Percentiles rank a stretch among this genome's conserved stretches.
Conservation (phyloP, 2,329 filamentous ascomycete species). For the Verticillium tricorpus region DNA sequence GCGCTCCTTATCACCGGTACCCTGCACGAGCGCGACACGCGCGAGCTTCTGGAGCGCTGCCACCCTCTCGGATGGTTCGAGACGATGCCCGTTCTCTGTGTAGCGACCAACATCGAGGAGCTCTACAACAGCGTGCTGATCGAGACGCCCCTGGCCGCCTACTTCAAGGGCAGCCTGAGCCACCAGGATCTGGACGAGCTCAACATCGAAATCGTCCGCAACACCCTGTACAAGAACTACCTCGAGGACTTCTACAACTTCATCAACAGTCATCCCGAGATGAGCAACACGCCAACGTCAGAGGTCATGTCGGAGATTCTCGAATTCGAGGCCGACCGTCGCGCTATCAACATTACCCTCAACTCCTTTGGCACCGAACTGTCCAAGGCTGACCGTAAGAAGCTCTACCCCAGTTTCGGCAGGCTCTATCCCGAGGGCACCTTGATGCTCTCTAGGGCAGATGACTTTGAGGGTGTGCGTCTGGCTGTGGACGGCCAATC, state of each 20-base stretch:
- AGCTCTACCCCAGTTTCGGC: conserved; percentile 91
- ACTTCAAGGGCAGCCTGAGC: conserved; percentile 95
- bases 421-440: conserved; percentile 91
- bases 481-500: conserved; percentile 88
- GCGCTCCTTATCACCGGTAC: conserved; percentile 97
- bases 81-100: conserved; percentile 95
- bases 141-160: conserved; percentile 90
- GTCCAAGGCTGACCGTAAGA: conserved; percentile 87
- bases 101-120: conserved; percentile 97
- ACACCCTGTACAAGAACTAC: conserved; percentile 99
- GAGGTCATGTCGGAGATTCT: conserved; percentile 95
- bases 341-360: conserved; percentile 97
- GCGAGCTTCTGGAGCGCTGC: conserved; percentile 90
- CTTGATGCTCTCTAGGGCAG: conserved; percentile 88
- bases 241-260: conserved; percentile 96
- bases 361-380: conserved; percentile 98
- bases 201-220: conserved; percentile 98
- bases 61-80: conserved; percentile 98
- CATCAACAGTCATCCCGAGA: conserved; percentile 82
- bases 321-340: conserved; percentile 92
- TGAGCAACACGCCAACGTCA: conserved; percentile 81
- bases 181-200: conserved; percentile 97
- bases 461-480: conserved; percentile 90
- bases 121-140: conserved; percentile 97
- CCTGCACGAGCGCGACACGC: conserved; percentile 92